phyloP scores from a whole-genome alignment of 129 eudicot genomes.

The Flaveria bidentis region DNA sequence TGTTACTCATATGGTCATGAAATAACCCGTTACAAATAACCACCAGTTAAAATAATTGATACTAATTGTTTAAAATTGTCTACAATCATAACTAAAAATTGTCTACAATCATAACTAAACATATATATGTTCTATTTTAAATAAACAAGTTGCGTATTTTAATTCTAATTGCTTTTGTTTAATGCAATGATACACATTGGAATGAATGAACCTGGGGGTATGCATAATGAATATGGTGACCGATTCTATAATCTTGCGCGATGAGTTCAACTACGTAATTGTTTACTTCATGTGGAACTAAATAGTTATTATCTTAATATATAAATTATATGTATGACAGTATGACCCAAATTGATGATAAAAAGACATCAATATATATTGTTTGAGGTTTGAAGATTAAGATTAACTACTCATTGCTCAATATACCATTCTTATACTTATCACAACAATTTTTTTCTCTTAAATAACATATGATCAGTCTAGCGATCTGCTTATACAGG shows the following conservation, averaged over 20 bases:
- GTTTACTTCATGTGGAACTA: constrained; percentile 5
- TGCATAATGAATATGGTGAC: constrained; percentile 23
- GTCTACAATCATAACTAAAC: not conserved
- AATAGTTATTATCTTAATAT: not conserved
- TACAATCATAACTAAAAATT: not conserved
- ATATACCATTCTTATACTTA: not conserved
- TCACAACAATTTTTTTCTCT: not conserved
- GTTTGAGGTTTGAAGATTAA: not conserved
- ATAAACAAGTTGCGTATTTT: not conserved
- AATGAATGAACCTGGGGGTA: constrained; percentile 28
- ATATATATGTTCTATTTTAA: not conserved
- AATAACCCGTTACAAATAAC: not conserved
- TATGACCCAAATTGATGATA: not conserved
- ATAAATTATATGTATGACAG: not conserved
- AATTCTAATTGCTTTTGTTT: constrained; percentile 25
- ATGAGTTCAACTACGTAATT: constrained; percentile 20
- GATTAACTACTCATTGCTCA: not conserved
- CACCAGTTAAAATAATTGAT: not conserved
- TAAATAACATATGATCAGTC: too few species aligned
- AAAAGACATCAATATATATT: not conserved
- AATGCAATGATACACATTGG: constrained; percentile 7
- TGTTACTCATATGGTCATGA: not conserved
- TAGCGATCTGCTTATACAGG: too few species aligned
- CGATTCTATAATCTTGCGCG: constrained; percentile 17
- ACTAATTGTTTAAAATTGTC: not conserved